Evolutionary conservation across 495 filamentous ascomycete species (phyloP).

Genomic region (Cryomyces minteri): DNA sequence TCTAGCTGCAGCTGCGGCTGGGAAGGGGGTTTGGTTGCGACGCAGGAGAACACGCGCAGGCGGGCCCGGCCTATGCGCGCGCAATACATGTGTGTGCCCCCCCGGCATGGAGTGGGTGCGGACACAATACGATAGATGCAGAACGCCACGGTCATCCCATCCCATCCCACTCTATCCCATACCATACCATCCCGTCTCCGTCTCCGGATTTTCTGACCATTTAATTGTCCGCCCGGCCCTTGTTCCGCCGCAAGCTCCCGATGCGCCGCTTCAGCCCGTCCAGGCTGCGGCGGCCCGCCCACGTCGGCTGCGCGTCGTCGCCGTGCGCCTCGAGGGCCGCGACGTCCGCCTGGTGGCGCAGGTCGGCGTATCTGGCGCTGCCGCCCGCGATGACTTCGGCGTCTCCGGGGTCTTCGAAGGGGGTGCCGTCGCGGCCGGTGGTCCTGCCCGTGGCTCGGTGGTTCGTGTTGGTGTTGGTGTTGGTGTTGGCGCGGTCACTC

Average conservation of each 20-base stretch:
- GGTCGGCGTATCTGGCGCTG: slow-evolving; percentile 8
- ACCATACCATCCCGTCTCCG: too few relatives aligned
- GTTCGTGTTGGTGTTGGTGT: slow-evolving; percentile 10
- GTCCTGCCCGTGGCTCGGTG: neutral
- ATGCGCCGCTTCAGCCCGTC: slow-evolving; percentile 13
- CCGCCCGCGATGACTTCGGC: slow-evolving; percentile 9
- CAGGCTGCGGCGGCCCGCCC: neutral
- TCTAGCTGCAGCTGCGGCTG: too few relatives aligned
- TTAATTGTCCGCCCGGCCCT: neutral
- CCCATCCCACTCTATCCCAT: too few relatives aligned
- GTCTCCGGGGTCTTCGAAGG: slow-evolving; percentile 8
- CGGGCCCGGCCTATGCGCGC: too few relatives aligned
- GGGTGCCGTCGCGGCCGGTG: slow-evolving; percentile 1
- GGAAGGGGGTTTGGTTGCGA: too few relatives aligned
- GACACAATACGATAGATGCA: too few relatives aligned
- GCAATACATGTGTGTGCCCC: too few relatives aligned
- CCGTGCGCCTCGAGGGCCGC: neutral
- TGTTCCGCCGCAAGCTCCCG: slow-evolving; percentile 13
- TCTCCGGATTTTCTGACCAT: too few relatives aligned
- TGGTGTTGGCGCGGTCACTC: slow-evolving; percentile 11
- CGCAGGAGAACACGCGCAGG: too few relatives aligned
- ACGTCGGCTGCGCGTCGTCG: neutral
- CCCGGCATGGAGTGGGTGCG: too few relatives aligned
- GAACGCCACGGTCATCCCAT: too few relatives aligned
- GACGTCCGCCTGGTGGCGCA: slow-evolving; percentile 4